Base-by-base conservation (phyloP, 139 green algal species). In the Chlorella sp. region DNA sequence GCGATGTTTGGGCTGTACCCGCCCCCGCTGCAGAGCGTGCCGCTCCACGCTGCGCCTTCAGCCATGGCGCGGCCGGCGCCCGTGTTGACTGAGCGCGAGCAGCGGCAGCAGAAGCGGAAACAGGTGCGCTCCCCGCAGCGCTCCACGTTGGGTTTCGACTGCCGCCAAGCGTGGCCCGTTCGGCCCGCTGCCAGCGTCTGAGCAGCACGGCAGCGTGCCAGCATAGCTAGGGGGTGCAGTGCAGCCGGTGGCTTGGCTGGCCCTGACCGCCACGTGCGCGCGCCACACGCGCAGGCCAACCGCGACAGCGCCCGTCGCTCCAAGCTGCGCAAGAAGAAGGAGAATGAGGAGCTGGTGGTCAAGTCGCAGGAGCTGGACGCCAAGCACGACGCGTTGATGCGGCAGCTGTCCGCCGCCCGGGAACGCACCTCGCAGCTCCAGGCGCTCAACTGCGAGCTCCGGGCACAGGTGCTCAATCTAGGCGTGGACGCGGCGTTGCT, bases 251-350 rank as follows among this genome's bases (percentile, higher is more conserved):
- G 42, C 17, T 10, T 55, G 10, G 10, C 10, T 55, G 17, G 42
- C 10, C 42, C 10, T 55, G 10, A 17, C 42, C 10, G 42, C 42
- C 17, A 10, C 42, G 17, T 17, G 10, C 42, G 42, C 10, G 10
- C 17, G 42, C 17, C 42, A 55, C 55, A n/a, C n/a, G 24, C 55
- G 42, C 67, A 72, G 67, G 67, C 67, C n/a, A 72, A 72, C 67
- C 67, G 67, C 49, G 67, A 72, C 29, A 64, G 42, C 42, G 67
- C 67, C 2, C 42, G 67, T 1, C 42, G 67, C 24, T 64, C 42
- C 36, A 72, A 72, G 67, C 42, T 63, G 42, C 27, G 49, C 5
- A 72, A 72, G 67, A 72, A 72, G 67, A 24, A 61, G 29, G 67
- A 72, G 42, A 72, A 42, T 36, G 67, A 72, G 67, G 67, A 34